Percentiles rank a stretch among this genome's conserved stretches.
These are phyloP conservation scores for Auriscalpium vulgare DNA, from an alignment of 768 basidiomycete genomes.

Conservation along the genomic window DNA sequence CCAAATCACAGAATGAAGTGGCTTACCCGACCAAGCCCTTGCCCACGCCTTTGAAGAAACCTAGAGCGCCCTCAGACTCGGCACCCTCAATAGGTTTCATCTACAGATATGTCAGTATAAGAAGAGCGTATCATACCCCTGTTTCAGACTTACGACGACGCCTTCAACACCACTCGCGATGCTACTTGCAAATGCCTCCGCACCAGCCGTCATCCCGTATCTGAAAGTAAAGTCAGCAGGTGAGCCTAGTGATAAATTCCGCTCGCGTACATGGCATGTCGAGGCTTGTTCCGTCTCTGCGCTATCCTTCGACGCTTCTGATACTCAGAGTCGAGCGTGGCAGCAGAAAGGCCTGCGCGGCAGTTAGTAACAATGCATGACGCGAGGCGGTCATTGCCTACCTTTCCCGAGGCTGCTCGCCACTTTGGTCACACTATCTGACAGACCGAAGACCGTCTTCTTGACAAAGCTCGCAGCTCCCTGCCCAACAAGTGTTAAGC, in stretches of 20 bases:
- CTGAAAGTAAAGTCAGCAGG: conserved; percentile 28
- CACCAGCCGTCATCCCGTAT: conserved; percentile 93
- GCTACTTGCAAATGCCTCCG: conserved; percentile 89
- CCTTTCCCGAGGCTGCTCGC: conserved; percentile 97
- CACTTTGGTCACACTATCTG: conserved; percentile 96
- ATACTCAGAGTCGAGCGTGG: conserved; percentile 94
- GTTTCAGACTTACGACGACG: conserved; percentile 55
- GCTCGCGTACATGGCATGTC: conserved; percentile 78
- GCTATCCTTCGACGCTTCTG: conserved; percentile 83
- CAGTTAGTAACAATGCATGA: background rate
- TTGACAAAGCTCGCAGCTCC: conserved; percentile 98
- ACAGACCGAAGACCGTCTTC: conserved; percentile 95
- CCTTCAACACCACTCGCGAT: conserved; percentile 96
- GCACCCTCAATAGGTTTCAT: conserved; percentile 97
- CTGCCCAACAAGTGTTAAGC: conserved; percentile 31
- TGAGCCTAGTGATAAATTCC: background rate
- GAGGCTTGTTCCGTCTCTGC: conserved; percentile 87
- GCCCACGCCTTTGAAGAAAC: conserved; percentile 97
- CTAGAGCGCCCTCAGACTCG: conserved; percentile 85
- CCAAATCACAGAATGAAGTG: background rate
- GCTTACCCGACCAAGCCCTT: conserved; percentile 89
- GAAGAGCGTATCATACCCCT: background rate
- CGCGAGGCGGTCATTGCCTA: conserved; percentile 20
- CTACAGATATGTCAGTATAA: conserved; percentile 30
- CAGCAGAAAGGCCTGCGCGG: conserved; percentile 77